phyloP scores from a whole-genome alignment of 1,284 basidiomycete genomes.

The Cryptococcus sp. region DNA sequence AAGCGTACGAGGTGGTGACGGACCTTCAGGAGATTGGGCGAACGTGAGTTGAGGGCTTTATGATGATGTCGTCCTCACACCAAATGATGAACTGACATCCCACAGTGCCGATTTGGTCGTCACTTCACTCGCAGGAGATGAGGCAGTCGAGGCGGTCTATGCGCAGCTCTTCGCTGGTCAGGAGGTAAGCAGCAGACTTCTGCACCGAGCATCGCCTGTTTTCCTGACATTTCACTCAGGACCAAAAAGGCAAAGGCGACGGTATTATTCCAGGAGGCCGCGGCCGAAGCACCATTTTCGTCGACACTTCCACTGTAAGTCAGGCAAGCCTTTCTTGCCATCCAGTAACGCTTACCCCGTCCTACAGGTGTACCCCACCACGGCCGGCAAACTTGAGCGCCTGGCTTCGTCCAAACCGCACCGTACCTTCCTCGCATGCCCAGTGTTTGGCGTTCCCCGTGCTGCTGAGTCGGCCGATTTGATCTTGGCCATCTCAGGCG shows the following conservation, averaged over 20 bases:
- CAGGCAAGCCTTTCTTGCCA: neutral
- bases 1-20: conserved; percentile 38
- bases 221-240: conserved; percentile 8
- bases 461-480: conserved; percentile 71
- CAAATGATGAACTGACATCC: neutral
- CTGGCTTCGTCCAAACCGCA: conserved; percentile 65
- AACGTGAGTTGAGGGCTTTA: conserved; percentile 30
- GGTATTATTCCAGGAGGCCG: conserved; percentile 44
- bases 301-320: conserved; percentile 75
- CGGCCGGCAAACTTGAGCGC: conserved; percentile 74
- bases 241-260: conserved; percentile 45
- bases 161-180: conserved; percentile 64
- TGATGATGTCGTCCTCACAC: neutral
- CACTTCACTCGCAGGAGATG: conserved; percentile 73
- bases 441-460: conserved; percentile 71
- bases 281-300: conserved; percentile 66
- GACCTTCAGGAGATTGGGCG: conserved; percentile 46
- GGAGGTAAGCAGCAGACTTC: conserved; percentile 45
- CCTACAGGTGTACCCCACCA: conserved; percentile 65
- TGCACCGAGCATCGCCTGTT: neutral
- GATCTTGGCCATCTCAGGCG: conserved; percentile 76
- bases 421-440: conserved; percentile 71
- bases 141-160: conserved; percentile 70
- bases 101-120: conserved; percentile 74
- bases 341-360: neutral